Evolutionary conservation across 139 green algal genomes (phyloP), one percentile per base, ranked within the genome.

Genomic region (Micromonas pusilla): DNA sequence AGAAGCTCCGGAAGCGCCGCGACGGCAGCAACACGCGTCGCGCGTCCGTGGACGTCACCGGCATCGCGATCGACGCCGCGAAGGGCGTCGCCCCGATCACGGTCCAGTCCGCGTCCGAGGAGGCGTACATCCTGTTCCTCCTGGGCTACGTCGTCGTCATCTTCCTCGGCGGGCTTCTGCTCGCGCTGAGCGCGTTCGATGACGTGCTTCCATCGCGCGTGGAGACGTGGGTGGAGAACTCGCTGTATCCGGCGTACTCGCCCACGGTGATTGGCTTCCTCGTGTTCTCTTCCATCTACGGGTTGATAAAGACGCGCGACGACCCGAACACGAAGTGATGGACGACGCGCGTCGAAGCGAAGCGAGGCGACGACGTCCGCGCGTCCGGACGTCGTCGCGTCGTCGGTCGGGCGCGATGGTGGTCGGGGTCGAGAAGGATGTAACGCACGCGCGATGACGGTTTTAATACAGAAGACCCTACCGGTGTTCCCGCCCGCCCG

Each of bases 241-340:
- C 36, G 68, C 36, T 75, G 19, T 75, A 75, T 34, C 68, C 68
- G 68, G 31, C 33, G 21, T 75, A 62, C 36, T 62, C 68, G 2
- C 68, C 68, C 2, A 62, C 62, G 34, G 37, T 63, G 21, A 36
- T 38, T 6, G 68, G 68, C 1, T 75, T 75, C 30, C 53, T 75
- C 4, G 20, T 75, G 37, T 75, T 75, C 53, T 75, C 68, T n/a
- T 63, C 37, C 2, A 33, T 63, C n/a, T 75, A 75, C 37, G 68
- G 68, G 23, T 20, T 75, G 37, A 75, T 75, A 23, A 75, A 75
- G 30, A 75, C 68, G 37, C 36, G 68, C 5, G 26, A 32, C 68
- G 68, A 75, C 53, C 68, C 68, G 3, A 32, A 33, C 3, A n/a
- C 68, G 38, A 62, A 31, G 68, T 75, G 4, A 20, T 13, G 32